Base-by-base conservation (phyloP, 1,139 yeast genomes). In the Meyerozyma athensensis region DNA sequence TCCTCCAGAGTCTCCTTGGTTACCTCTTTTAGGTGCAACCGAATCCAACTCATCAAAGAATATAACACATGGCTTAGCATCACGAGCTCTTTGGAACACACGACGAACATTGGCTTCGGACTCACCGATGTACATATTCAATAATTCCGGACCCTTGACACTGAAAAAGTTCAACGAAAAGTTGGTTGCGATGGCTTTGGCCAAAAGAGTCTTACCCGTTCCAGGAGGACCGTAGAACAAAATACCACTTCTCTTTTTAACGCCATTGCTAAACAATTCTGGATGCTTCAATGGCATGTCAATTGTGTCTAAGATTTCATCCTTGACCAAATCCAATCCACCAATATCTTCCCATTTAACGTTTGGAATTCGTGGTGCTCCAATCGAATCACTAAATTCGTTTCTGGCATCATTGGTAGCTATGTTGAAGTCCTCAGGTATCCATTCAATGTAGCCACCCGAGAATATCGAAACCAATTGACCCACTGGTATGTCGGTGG, bases 161-260 rank as follows among this genome's bases (percentile, higher is more conserved):
- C 96, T 86, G 61, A 92, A 90, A 59, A 92, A 92, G 56, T 92
- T 92, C 46, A 92, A 71, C 3, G 96, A 85, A 54, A 90, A 92
- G 46, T 90, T 87, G 1, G 97, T 86, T 2, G 97, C 97, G 52
- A 92, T 92, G 0, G 97, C 97, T 58, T 92, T 92, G 8, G 97
- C 97, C 42, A 92, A 69, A 32, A 92, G 68, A 0, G 98, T 92
- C 56, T 92, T 92, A 49, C 98, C 98, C 0, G 97, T 92, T 19
- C 98, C 98, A 0, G 98, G 98, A 0, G 97, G 97, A 0, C 98
- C 98, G 60, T 92, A 92, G 56, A 92, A 89, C 46, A 92, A 64
- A 30, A 92, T 86, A 41, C 98, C 98, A 55, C 95, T 84, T 59
- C 97, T 73, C 57, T 92, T 90, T 59, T 92, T 90, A 54, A 92